Evolutionary conservation across 2,329 filamentous ascomycete species (phyloP).

Genomic region (Colletotrichum sp.): DNA sequence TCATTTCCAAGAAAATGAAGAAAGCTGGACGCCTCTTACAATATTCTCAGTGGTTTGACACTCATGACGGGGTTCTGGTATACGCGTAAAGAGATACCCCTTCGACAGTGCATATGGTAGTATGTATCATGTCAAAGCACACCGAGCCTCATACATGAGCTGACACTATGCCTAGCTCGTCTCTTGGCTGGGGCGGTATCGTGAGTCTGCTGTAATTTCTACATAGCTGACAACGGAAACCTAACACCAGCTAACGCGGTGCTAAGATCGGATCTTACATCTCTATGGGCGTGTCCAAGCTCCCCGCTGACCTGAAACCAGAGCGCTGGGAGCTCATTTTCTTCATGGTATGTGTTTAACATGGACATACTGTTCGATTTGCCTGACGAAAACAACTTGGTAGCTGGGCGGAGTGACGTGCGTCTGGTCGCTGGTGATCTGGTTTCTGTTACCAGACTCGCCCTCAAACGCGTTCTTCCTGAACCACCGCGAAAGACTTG

Average conservation of each 20-base stretch:
- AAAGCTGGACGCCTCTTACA: neutral
- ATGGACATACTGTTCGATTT: accelerated
- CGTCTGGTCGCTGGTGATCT: constrained; percentile 35
- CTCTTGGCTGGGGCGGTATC: constrained; percentile 33
- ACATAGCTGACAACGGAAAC: neutral
- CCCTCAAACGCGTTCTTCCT: constrained; percentile 35
- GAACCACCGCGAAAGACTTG: constrained; percentile 29
- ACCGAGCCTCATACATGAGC: neutral
- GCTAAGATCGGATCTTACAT: constrained; percentile 31
- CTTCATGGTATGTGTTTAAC: constrained; percentile 24
- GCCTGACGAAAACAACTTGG: neutral
- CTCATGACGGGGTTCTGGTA: constrained; percentile 37
- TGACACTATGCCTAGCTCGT: constrained; percentile 1
- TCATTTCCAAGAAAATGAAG: accelerated
- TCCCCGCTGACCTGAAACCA: constrained; percentile 28
- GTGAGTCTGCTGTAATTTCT: constrained; percentile 1
- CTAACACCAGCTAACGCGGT: neutral
- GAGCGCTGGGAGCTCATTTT: constrained; percentile 38
- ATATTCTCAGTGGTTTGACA: accelerated
- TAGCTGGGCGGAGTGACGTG: constrained; percentile 34
- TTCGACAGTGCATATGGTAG: constrained; percentile 40
- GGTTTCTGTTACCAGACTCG: constrained; percentile 34
- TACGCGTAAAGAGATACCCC: constrained; percentile 36
- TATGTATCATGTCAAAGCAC: neutral
- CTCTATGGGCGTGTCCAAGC: constrained; percentile 33